Evolutionary conservation across 352 stramenopile genomes (phyloP).

Genomic region (Elongisporangium senticosum): DNA sequence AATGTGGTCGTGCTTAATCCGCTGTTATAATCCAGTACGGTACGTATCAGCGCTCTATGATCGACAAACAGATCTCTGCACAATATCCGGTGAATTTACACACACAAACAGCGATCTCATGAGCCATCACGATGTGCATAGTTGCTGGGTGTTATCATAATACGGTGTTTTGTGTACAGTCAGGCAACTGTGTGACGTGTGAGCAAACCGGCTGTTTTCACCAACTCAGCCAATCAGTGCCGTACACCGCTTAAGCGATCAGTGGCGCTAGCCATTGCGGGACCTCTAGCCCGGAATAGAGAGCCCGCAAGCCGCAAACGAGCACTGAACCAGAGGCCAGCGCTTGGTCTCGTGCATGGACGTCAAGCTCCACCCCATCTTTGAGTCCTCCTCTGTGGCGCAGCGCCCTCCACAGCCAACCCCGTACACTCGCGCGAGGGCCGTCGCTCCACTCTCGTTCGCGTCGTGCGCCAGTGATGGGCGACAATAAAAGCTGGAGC

Average conservation of each 20-base stretch:
- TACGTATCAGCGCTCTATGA: neutral
- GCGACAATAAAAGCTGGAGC: conserved; percentile 51
- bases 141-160: neutral
- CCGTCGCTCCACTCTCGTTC: neutral
- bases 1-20: too few relatives aligned
- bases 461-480: neutral
- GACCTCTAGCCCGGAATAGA: neutral
- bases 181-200: neutral
- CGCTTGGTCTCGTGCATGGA: neutral
- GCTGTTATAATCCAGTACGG: too few relatives aligned
- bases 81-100: too few relatives aligned
- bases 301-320: neutral
- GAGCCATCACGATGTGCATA: neutral
- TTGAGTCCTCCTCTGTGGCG: neutral
- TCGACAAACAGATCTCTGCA: neutral
- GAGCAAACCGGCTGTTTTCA: neutral
- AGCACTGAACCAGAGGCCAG: neutral
- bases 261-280: neutral
- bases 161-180: neutral
- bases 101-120: neutral
- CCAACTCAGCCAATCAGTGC: neutral
- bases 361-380: neutral
- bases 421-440: neutral
- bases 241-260: neutral
- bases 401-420: neutral